Base-by-base conservation (phyloP, 2,329 filamentous ascomycete species). In the Capronia americana region DNA sequence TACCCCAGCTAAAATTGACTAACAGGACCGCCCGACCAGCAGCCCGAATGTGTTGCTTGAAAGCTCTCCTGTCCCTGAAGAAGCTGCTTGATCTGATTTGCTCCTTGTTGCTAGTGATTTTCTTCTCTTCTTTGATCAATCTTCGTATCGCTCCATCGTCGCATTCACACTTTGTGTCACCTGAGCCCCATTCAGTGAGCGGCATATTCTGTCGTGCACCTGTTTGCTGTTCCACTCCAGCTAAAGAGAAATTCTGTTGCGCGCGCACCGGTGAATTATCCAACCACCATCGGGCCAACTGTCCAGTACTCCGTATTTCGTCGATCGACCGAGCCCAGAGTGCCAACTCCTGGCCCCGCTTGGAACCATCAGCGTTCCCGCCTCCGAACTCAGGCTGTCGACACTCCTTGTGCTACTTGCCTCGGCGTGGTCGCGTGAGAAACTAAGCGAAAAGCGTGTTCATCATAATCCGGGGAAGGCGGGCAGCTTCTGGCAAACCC, bases 381-480 rank as follows among this genome's bases (percentile, higher is more conserved):
- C n/a, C 8, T 61, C 54, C 24, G 32, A 41, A 26, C 53, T 57
- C 60, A 41, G 28, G 26, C 50, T 53, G 4, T 28, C 26, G 23
- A 26, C 34, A 24, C 60, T 4, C 30, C 34, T 24, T 56, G 41
- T 28, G 24, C 60, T 57, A 46, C 23, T 20, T 26, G 20, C 26
- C 57, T 59, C 38, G 57, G 23, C 34, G 50, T 55, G 57, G 64
- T 66, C 60, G 64, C 60, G 64, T 66, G 60, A 61, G 57, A 54
- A 32, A 53, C 60, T 61, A 57, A 61, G 51, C 61, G 56, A 51
- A 56, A 61, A 61, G 53, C 50, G 51, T 55, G 48, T 56, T 61
- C 34, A 55, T 65, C 51, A 62, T 48, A 66, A 66, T 66, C 63
- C 63, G 63, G 63, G 63, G 63, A 66, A 66, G 44, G 58, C 63